Evolutionary conservation across 2,329 filamentous ascomycete species (phyloP).

Genomic region (Fusarium brevicatenulatum): DNA sequence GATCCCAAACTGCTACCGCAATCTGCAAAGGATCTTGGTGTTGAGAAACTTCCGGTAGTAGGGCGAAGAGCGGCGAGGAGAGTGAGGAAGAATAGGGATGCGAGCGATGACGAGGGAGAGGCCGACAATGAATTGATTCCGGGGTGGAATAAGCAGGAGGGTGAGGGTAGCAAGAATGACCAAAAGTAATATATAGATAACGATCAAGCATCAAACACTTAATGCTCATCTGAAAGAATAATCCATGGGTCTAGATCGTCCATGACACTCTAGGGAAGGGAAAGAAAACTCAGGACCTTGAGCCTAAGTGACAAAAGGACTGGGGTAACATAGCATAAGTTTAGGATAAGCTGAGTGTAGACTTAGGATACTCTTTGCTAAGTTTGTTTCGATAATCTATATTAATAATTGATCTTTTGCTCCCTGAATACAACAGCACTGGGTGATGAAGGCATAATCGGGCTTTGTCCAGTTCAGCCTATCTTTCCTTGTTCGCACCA

Average conservation of each 20-base stretch:
- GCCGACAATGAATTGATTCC: constrained; percentile 55
- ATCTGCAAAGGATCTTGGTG: constrained; percentile 47
- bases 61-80: constrained; percentile 53
- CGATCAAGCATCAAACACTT: neutral
- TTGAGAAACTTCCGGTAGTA: constrained; percentile 53
- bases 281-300: too few species aligned
- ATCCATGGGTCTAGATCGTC: neutral
- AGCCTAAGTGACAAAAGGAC: too few species aligned
- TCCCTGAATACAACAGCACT: neutral
- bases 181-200: neutral
- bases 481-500: neutral
- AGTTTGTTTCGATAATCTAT: too few species aligned
- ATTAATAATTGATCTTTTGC: too few species aligned
- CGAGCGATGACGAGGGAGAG: constrained; percentile 51
- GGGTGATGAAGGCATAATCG: neutral
- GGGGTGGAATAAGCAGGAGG: constrained; percentile 47
- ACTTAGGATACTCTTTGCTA: too few species aligned
- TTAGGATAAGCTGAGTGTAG: too few species aligned
- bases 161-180: neutral
- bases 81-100: constrained; percentile 42
- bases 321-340: too few species aligned
- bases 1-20: constrained; percentile 53
- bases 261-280: neutral
- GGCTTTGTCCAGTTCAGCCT: neutral
- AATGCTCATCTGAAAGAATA: neutral